A percentile compares a stretch with the other conserved stretches of the same genome.
Conservation (phyloP, 306 rosid species). For the Vicia faba region DNA sequence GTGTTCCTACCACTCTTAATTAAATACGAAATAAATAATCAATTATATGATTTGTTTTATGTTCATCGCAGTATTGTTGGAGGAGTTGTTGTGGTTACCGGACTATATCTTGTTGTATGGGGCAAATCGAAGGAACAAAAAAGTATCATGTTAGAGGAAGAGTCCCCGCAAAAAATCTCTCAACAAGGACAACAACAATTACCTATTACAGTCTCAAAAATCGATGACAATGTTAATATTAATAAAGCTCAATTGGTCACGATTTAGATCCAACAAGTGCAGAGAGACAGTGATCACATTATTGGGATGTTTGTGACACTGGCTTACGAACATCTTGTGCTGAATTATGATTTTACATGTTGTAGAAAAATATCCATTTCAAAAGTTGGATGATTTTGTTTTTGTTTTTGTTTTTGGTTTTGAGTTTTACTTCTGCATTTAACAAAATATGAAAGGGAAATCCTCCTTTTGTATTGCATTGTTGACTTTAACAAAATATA, state of each 20-base stretch:
- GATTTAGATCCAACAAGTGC: background rate
- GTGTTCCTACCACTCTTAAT: background rate
- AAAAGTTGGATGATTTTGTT: background rate
- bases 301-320: background rate
- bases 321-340: background rate
- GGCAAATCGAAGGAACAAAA: constrained; percentile 45
- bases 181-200: constrained; percentile 30
- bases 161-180: constrained; percentile 20
- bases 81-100: constrained; percentile 40
- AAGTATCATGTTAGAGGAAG: background rate
- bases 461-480: background rate
- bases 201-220: constrained; percentile 35
- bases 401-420: background rate
- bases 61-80: constrained; percentile 37
- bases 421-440: background rate
- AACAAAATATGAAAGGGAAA: constrained; percentile 1
- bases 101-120: constrained; percentile 49
- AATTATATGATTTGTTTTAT: background rate
- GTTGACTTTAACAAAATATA: background rate
- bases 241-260: constrained; percentile 15
- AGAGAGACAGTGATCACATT: background rate
- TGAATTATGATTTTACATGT: background rate
- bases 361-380: background rate
- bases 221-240: background rate
- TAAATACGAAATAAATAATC: background rate